Conservation (phyloP, 2,329 filamentous ascomycete genomes). For the Arthrobotrys sphaeroides region DNA sequence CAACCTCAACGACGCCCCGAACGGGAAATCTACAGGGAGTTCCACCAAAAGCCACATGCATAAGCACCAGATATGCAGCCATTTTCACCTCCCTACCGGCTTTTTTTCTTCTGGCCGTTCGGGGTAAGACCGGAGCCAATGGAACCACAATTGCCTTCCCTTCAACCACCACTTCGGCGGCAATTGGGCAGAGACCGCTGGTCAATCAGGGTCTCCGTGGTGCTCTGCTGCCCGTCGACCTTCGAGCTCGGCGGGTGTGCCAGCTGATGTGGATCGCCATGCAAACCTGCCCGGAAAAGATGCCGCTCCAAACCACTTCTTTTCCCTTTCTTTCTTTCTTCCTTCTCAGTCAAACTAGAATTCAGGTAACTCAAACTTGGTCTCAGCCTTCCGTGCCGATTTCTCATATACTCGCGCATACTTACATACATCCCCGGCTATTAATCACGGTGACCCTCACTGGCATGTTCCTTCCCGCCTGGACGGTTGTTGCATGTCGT, state of each 20-base stretch:
- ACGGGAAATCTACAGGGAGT: not conserved
- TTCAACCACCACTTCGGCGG: not conserved
- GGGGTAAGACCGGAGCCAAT: constrained; percentile 11
- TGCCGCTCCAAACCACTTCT: constrained; percentile 29
- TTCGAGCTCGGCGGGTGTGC: constrained; percentile 11
- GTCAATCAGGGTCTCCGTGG: constrained; percentile 1
- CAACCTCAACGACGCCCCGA: not conserved
- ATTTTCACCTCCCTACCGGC: not conserved
- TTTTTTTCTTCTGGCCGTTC: not conserved
- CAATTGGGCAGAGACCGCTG: not conserved
- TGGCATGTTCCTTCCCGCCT: not conserved
- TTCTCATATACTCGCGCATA: not conserved
- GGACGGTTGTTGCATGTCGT: no score
- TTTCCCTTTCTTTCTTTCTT: not conserved
- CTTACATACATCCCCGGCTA: not conserved
- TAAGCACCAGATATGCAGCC: not conserved
- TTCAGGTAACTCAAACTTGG: no score
- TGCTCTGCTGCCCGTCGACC: not conserved
- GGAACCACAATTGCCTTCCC: not conserved
- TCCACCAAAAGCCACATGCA: not conserved
- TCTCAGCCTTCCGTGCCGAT: constrained; percentile 3
- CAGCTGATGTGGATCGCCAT: constrained; percentile 46
- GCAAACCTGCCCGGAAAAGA: constrained; percentile 52
- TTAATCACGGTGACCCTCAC: not conserved
- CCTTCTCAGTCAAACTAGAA: not conserved